Evolutionary conservation across 1,284 basidiomycete genomes (phyloP).

Genomic region (Flammula alnicola): DNA sequence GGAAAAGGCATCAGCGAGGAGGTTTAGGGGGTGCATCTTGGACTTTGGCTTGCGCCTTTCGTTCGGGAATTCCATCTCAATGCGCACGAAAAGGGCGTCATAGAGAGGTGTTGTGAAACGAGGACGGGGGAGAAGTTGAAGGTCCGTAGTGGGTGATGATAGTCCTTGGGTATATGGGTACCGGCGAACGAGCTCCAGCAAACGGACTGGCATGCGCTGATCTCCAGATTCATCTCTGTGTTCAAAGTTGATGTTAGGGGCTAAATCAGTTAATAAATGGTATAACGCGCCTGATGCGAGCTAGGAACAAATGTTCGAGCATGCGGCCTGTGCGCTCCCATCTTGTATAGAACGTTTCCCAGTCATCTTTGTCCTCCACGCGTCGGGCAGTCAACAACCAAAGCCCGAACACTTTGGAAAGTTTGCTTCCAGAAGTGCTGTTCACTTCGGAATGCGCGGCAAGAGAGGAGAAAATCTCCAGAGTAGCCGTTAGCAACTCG

Average conservation of each 20-base stretch:
- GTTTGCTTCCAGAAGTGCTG: constrained; percentile 73
- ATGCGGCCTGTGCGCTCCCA: constrained; percentile 75
- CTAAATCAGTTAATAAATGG: constrained; percentile 7
- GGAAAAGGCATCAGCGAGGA: constrained; percentile 66
- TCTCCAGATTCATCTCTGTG: constrained; percentile 61
- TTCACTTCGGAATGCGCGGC: constrained; percentile 73
- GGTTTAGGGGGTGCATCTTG: constrained; percentile 51
- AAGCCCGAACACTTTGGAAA: constrained; percentile 71
- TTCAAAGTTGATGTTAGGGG: constrained; percentile 8
- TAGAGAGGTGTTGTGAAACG: constrained; percentile 67
- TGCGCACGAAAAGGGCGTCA: constrained; percentile 65
- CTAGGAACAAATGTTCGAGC: constrained; percentile 74
- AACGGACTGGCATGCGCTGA: constrained; percentile 65
- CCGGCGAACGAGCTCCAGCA: constrained; percentile 66
- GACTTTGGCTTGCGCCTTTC: constrained; percentile 44
- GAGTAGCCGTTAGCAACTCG: constrained; percentile 56
- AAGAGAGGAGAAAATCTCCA: constrained; percentile 67
- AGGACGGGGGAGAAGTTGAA: constrained; percentile 53
- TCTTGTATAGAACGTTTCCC: constrained; percentile 64
- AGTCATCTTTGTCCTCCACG: constrained; percentile 54
- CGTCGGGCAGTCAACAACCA: constrained; percentile 64
- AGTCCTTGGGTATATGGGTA: constrained; percentile 62
- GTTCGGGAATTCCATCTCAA: constrained; percentile 54
- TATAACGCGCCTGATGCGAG: constrained; percentile 64
- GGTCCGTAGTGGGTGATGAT: constrained; percentile 39